Evolutionary conservation across 1,284 basidiomycete genomes (phyloP).

Genomic region (Neolentinus lepideus): DNA sequence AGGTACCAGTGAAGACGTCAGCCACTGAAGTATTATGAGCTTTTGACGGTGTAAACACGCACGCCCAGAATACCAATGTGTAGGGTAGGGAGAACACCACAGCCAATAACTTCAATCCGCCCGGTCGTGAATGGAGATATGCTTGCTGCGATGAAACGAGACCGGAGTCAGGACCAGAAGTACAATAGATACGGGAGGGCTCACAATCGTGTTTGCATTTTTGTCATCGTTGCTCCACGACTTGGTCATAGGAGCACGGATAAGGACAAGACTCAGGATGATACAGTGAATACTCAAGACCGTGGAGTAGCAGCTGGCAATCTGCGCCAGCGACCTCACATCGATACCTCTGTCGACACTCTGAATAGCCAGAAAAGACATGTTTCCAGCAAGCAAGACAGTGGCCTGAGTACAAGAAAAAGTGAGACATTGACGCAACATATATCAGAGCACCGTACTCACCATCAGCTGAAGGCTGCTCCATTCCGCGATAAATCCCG

Average conservation of each 20-base stretch:
- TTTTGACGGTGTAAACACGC: conserved; percentile 12
- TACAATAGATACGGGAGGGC: no score
- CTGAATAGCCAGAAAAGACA: conserved; percentile 37
- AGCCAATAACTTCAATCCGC: conserved; percentile 35
- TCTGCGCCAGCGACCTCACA: conserved; percentile 27
- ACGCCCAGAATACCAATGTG: conserved; percentile 41
- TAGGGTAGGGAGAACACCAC: conserved; percentile 40
- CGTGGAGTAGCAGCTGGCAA: conserved; percentile 38
- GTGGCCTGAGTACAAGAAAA: conserved; percentile 24
- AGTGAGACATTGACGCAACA: background rate
- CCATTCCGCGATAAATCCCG: conserved; percentile 40
- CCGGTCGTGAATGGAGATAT: conserved; percentile 24
- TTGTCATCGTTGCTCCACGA: conserved; percentile 25
- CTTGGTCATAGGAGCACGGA: conserved; percentile 31
- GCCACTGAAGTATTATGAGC: background rate
- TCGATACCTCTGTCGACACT: conserved; percentile 24
- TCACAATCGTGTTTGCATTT: conserved; percentile 18
- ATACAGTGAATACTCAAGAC: conserved; percentile 37
- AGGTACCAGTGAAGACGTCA: background rate
- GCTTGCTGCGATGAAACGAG: conserved; percentile 10
- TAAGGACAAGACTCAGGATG: conserved; percentile 35
- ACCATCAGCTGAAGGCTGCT: conserved; percentile 42
- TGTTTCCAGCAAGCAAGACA: conserved; percentile 35
- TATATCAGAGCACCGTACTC: conserved; percentile 12
- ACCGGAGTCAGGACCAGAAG: background rate